These are phyloP conservation scores for Closterium sp. DNA, from an alignment of 139 green algal species.

Conservation along the genomic window DNA sequence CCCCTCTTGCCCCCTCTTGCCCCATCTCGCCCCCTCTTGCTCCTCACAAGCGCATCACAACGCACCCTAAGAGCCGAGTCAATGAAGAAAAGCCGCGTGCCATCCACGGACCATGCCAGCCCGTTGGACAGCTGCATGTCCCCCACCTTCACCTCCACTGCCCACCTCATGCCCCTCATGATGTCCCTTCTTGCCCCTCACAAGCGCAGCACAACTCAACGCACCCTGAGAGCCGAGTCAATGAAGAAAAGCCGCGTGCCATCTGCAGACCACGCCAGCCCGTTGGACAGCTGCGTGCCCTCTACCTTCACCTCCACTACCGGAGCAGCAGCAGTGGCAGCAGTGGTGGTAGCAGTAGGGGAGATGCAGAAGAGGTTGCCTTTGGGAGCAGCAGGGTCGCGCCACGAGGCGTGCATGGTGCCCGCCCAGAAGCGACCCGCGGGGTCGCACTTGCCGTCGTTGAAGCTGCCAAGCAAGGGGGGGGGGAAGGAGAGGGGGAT, in stretches of 20 bases:
- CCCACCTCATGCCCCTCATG: not conserved
- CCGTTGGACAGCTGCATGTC: not conserved
- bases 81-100: not conserved
- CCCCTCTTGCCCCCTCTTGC: too few relatives aligned
- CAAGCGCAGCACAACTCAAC: not conserved
- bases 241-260: slow-evolving; percentile 33
- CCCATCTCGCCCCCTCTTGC: too few relatives aligned
- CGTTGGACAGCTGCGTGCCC: slow-evolving; percentile 33
- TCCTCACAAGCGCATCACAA: too few relatives aligned
- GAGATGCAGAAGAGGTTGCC: slow-evolving; percentile 6
- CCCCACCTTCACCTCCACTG: not conserved
- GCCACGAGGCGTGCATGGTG: slow-evolving; percentile 38
- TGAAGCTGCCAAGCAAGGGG: slow-evolving; percentile 15
- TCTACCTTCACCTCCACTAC: not conserved
- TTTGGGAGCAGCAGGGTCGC: slow-evolving; percentile 1
- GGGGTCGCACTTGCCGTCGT: slow-evolving; percentile 47
- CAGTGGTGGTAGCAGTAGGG: not conserved
- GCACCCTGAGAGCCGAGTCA: slow-evolving; percentile 14
- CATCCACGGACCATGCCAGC: not conserved
- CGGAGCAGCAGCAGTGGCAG: not conserved
- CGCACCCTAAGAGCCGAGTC: not conserved
- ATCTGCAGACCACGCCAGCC: slow-evolving; percentile 32
- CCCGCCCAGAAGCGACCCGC: slow-evolving; percentile 42
- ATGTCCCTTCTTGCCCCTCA: too few relatives aligned
- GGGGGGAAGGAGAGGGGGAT: too few relatives aligned